These are phyloP conservation scores for Diplodia seriata DNA, from an alignment of 2,329 filamentous ascomycete genomes.

Conservation along the genomic window DNA sequence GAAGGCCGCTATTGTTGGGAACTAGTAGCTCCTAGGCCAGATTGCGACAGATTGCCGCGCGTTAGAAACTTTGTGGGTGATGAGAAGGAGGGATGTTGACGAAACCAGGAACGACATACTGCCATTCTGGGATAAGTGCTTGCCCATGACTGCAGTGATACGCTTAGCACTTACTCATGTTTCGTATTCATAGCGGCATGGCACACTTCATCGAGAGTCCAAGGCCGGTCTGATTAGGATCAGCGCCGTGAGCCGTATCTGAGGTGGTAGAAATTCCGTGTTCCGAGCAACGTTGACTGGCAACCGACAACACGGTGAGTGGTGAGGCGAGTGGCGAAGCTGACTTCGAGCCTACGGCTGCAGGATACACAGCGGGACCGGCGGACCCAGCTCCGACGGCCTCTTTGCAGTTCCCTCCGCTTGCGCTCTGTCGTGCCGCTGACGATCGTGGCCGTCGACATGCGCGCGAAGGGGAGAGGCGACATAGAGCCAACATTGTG, in stretches of 20 bases:
- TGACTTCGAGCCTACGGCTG: background rate
- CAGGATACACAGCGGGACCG: background rate
- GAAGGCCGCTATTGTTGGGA: background rate
- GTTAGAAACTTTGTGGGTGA: background rate
- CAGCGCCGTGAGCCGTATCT: constrained; percentile 8
- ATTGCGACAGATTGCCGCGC: background rate
- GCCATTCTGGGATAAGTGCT: background rate
- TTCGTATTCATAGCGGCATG: background rate
- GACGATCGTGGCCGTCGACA: background rate
- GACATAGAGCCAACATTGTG: background rate
- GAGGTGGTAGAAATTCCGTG: background rate
- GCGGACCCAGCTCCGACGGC: background rate
- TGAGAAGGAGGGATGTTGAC: background rate
- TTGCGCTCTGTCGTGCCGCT: background rate
- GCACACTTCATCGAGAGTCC: constrained; percentile 9
- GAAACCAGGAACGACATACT: background rate
- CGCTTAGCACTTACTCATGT: background rate
- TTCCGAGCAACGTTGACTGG: background rate
- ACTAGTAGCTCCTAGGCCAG: background rate
- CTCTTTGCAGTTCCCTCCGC: background rate
- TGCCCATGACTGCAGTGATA: background rate
- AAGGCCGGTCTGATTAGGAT: background rate
- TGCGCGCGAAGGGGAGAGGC: background rate
- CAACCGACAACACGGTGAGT: background rate
- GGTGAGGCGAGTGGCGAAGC: background rate